Base-by-base conservation (phyloP, 108 stramenopile genomes). In the Asterionellopsis glacialis region DNA sequence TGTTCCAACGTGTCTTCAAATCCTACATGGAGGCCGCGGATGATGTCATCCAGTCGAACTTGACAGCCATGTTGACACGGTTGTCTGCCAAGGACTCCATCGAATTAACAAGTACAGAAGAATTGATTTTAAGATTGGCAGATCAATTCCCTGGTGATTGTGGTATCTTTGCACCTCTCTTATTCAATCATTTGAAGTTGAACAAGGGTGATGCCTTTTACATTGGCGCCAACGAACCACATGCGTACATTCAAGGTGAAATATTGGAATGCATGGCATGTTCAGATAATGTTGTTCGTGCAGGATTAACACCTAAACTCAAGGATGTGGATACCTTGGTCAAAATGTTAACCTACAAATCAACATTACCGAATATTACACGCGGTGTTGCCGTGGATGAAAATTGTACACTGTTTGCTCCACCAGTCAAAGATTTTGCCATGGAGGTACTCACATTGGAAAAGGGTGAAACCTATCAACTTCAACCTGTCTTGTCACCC, bases 261-360 rank as follows among this genome's bases (percentile, higher is more conserved):
- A 95, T 95, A 49, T 83, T 95, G 38, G 96, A 99, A 66, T 97
- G 96, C 63, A 99, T 99, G 99, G 99, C 99, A 4, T 88, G 95
- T 48, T 85, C 82, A 49, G 99, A 99, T 73, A 99, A 99, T 71
- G 98, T 98, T 11, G 97, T 99, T 9, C 87, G 99, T 43, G 97
- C 96, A 18, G 99, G 97, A 9, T 69, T 99, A 18, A 99, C 99
- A 24, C 97, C 97, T 57, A 99, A 99, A 74, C 89, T 94, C 62
- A 91, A 95, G 63, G 99, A 99, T 74, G 95, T 97, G 26, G 76
- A 81, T 16, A 97, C 91, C 52, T 78, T 99, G 61, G 85, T 94
- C 15, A 73, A 81, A 27, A 98, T 98, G 91, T 81, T 99, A 15
- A 96, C 94, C 9, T 97, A 96, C 73, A 67, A 33, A 33, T 33